Evolutionary conservation across 1,284 basidiomycete genomes (phyloP).

Genomic region (Leccinum subfulvum): DNA sequence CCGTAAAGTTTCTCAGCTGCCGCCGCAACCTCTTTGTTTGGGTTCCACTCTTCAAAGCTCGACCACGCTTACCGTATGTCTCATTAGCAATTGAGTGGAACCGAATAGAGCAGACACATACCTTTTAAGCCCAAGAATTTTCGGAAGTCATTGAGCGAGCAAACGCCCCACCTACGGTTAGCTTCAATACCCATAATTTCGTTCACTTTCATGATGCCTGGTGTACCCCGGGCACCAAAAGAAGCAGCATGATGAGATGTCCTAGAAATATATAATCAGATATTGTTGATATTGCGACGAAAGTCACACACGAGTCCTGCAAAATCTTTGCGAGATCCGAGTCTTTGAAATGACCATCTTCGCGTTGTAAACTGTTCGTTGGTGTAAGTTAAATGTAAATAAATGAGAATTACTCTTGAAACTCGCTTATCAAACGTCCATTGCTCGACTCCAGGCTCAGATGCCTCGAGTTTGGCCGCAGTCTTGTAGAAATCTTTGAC

Average conservation of each 20-base stretch:
- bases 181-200: conserved; percentile 84
- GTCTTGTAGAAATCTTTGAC: conserved; percentile 58
- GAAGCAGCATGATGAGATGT: conserved; percentile 73
- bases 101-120: conserved; percentile 33
- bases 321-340: conserved; percentile 67
- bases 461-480: conserved; percentile 39
- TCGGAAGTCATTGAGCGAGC: conserved; percentile 84
- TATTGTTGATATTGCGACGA: background rate
- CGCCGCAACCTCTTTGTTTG: conserved; percentile 65
- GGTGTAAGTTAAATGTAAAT: conserved; percentile 5
- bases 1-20: conserved; percentile 78
- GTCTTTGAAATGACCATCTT: conserved; percentile 64
- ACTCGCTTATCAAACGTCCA: conserved; percentile 70
- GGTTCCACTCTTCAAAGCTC: conserved; percentile 82
- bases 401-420: background rate
- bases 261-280: conserved; percentile 35
- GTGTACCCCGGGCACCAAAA: conserved; percentile 79
- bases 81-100: background rate
- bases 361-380: conserved; percentile 54
- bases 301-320: conserved; percentile 58
- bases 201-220: conserved; percentile 69
- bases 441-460: conserved; percentile 49
- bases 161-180: conserved; percentile 78
- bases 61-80: conserved; percentile 44
- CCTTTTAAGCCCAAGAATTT: conserved; percentile 76